Conservation (phyloP, 768 basidiomycete genomes). For the Coprinellus aureogranulatus region DNA sequence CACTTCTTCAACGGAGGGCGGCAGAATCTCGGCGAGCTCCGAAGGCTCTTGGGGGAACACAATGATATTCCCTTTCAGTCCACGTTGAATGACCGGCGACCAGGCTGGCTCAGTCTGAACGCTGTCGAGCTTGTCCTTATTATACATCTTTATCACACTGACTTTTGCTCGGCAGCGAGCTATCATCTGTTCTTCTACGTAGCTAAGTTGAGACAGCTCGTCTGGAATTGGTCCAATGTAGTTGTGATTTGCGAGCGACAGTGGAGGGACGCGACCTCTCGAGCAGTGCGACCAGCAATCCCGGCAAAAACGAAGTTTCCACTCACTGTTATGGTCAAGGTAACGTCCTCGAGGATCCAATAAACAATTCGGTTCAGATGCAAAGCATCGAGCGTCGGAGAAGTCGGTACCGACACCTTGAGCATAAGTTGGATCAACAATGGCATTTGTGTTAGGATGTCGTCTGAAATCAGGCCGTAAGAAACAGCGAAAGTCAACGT, state of each 20-base stretch:
- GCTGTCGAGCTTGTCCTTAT: conserved; percentile 6
- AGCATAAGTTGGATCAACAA: not conserved
- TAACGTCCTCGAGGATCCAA: not conserved
- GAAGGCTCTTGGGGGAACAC: conserved; percentile 36
- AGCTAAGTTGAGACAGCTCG: conserved; percentile 20
- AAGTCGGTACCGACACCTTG: not conserved
- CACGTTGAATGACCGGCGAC: conserved; percentile 23
- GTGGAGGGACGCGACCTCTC: conserved; percentile 16
- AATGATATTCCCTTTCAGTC: conserved; percentile 37
- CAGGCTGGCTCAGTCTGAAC: not conserved
- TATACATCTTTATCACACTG: conserved; percentile 31
- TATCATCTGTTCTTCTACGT: conserved; percentile 36
- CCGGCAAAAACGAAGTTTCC: not conserved
- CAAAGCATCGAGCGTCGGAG: not conserved
- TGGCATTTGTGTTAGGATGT: not conserved
- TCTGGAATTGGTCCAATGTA: conserved; percentile 24
- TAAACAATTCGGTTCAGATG: not conserved
- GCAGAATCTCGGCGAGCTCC: conserved; percentile 26
- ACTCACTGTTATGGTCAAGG: not conserved
- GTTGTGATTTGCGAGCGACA: conserved; percentile 30
- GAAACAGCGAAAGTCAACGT: not conserved
- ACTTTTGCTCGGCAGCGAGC: conserved; percentile 33
- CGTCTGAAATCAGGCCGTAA: not conserved
- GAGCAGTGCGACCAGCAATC: not conserved
- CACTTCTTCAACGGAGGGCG: conserved; percentile 33